Conservation (phyloP, 257 asterid genomes). For the Cynanchum wilfordii region DNA sequence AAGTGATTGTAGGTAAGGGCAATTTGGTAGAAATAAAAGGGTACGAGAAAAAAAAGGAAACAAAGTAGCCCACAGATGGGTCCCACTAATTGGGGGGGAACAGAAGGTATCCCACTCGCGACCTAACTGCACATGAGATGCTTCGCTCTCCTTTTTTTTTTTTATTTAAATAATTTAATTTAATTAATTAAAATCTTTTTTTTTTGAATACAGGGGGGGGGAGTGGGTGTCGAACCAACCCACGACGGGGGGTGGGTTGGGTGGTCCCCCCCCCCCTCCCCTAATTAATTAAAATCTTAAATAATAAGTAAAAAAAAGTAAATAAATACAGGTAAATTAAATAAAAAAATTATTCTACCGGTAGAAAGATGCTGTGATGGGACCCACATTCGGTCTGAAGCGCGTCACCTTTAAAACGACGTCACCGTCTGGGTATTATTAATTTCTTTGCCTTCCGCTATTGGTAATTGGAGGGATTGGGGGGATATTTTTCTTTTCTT, state of each 20-base stretch:
- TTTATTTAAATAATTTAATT: too few species aligned
- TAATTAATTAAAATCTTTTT: too few species aligned
- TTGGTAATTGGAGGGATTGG: background rate
- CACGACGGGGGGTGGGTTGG: too few species aligned
- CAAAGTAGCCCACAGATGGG: background rate
- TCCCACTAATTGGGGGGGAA: background rate
- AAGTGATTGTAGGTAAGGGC: background rate
- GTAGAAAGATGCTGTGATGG: background rate
- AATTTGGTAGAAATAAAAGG: background rate
- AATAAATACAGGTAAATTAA: too few species aligned
- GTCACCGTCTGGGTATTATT: background rate
- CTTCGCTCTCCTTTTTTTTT: slow-evolving; percentile 14
- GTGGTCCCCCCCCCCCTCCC: too few species aligned
- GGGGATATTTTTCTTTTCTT: background rate
- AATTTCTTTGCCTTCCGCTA: background rate
- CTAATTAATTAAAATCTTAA: too few species aligned
- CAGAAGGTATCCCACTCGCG: slow-evolving; percentile 19
- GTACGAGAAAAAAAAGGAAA: background rate
- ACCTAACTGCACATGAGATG: slow-evolving; percentile 31
- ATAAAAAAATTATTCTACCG: too few species aligned
- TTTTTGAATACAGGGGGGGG: too few species aligned
- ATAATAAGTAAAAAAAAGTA: too few species aligned
- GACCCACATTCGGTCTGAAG: slow-evolving; percentile 10
- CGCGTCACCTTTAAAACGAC: slow-evolving; percentile 7
- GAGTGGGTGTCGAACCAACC: too few species aligned